A percentile compares a stretch with the other conserved stretches of the same genome.
These are phyloP conservation scores for Phyllosticta ampelicida DNA, from an alignment of 2,329 filamentous ascomycete species.

Conservation along the genomic window DNA sequence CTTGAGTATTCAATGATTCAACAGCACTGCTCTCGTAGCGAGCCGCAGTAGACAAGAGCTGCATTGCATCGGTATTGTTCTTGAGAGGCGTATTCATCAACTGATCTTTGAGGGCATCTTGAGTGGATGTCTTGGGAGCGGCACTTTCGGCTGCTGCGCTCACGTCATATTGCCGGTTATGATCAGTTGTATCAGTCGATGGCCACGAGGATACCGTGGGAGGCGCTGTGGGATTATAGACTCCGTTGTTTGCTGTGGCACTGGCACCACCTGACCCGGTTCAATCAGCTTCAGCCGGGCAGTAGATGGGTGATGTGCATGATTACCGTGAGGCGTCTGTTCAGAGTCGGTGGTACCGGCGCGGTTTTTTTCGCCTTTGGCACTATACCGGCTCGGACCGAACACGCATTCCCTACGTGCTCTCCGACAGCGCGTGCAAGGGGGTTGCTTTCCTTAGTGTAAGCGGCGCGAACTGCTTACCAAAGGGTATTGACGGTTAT, in stretches of 20 bases:
- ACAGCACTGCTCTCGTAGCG: background rate
- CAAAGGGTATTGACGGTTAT: background rate
- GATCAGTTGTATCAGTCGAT: background rate
- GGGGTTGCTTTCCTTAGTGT: conserved; percentile 2
- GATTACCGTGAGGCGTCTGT: background rate
- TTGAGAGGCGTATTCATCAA: conserved; percentile 2
- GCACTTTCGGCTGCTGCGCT: background rate
- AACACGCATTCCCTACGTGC: conserved; percentile 6
- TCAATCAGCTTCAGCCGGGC: background rate
- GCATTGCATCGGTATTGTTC: conserved; percentile 2
- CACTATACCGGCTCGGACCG: conserved; percentile 6
- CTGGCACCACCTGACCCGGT: background rate
- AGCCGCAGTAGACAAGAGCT: background rate
- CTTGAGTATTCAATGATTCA: background rate
- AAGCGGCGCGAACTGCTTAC: background rate
- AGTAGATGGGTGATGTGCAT: background rate
- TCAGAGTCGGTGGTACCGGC: background rate
- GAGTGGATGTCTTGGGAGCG: background rate
- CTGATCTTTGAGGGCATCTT: conserved; percentile 1
- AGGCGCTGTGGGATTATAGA: background rate
- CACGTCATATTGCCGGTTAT: background rate
- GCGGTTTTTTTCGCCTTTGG: background rate
- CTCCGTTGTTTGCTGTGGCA: background rate
- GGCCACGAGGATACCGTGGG: background rate
- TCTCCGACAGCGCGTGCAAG: conserved; percentile 6